These are phyloP conservation scores for Hanseniaspora clermontiae DNA, from an alignment of 805 yeast species.

Conservation along the genomic window DNA sequence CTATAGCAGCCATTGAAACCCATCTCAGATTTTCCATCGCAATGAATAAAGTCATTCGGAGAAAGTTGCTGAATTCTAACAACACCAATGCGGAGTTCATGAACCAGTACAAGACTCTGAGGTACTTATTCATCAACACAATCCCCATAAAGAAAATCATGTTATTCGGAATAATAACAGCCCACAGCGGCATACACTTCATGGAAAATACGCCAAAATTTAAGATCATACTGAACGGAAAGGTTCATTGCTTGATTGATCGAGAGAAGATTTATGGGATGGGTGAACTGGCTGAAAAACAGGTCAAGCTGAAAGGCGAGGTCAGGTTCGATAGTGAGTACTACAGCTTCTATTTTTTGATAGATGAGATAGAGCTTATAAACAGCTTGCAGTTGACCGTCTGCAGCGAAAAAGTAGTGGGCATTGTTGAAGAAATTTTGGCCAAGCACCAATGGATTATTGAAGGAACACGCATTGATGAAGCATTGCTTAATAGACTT, in stretches of 20 bases:
- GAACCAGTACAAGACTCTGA: not conserved
- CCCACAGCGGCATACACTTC: not conserved
- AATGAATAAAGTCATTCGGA: not conserved
- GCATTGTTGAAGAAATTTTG: not conserved
- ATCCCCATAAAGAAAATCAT: not conserved
- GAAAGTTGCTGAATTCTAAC: not conserved
- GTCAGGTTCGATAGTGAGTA: not conserved
- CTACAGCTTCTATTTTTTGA: not conserved
- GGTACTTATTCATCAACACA: not conserved
- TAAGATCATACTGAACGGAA: not conserved
- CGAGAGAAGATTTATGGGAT: not conserved
- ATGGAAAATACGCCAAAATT: not conserved
- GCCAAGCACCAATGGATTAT: not conserved
- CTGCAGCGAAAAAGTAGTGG: not conserved
- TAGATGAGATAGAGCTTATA: not conserved
- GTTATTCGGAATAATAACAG: constrained; percentile 1
- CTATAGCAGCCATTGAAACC: not conserved
- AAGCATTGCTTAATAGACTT: not conserved
- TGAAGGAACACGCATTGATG: not conserved
- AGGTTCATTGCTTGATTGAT: not conserved
- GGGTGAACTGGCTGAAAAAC: not conserved
- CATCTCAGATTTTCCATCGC: not conserved
- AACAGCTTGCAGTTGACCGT: not conserved
- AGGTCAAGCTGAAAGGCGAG: not conserved
- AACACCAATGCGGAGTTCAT: not conserved